A percentile compares a stretch with the other conserved stretches of the same genome.
These are phyloP conservation scores for Stenogyne calaminthoides DNA, from an alignment of 305 asterid species.

Conservation along the genomic window DNA sequence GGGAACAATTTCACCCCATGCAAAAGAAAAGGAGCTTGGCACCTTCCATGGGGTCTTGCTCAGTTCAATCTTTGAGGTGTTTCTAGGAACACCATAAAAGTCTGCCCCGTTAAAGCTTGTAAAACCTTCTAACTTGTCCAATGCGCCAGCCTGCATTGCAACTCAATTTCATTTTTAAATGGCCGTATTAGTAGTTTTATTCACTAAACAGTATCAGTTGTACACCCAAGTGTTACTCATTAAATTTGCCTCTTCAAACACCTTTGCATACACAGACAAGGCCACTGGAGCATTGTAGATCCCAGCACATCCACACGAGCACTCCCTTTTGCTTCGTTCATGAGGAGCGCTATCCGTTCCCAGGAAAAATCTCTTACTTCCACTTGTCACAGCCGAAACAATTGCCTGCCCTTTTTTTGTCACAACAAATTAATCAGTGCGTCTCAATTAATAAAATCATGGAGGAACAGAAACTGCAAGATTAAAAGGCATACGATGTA, in stretches of 20 bases:
- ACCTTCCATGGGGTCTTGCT: conserved; percentile 76
- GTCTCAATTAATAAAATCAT: not conserved
- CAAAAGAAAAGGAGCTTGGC: conserved; percentile 61
- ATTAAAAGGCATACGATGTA: conserved; percentile 57
- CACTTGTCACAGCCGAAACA: conserved; percentile 87
- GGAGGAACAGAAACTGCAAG: not conserved
- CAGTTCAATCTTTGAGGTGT: conserved; percentile 65
- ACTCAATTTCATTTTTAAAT: too few relatives aligned
- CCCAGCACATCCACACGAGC: conserved; percentile 93
- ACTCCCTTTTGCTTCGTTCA: conserved; percentile 68
- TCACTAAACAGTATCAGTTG: too few relatives aligned
- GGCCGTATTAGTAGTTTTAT: too few relatives aligned
- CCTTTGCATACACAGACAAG: conserved; percentile 82
- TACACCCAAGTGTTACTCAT: not conserved
- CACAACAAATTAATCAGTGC: conserved; percentile 11
- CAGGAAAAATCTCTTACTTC: conserved; percentile 73
- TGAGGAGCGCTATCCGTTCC: conserved; percentile 98
- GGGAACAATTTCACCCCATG: conserved; percentile 70
- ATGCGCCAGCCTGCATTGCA: conserved; percentile 63
- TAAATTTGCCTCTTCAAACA: conserved; percentile 77
- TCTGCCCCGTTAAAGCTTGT: conserved; percentile 96
- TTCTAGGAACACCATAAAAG: conserved; percentile 83
- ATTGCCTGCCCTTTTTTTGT: conserved; percentile 77
- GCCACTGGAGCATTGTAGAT: conserved; percentile 91
- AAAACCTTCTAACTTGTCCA: conserved; percentile 87